Conservation (phyloP, 1,284 basidiomycete species). For the Trichosporon faecale region DNA sequence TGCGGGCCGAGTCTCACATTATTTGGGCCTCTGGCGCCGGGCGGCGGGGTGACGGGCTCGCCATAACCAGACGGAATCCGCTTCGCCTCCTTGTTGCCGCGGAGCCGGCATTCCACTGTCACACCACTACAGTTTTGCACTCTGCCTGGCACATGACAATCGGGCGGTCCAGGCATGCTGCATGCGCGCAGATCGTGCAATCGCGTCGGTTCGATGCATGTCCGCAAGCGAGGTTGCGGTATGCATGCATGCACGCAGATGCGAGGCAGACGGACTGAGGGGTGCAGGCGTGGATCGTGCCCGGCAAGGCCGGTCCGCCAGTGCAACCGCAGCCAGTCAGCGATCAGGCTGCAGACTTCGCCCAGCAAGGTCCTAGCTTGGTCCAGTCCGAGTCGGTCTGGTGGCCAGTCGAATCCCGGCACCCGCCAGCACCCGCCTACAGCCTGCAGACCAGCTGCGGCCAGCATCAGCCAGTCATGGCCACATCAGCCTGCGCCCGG, state of each 20-base stretch:
- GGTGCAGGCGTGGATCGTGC: not conserved
- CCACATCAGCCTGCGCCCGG: constrained; percentile 2
- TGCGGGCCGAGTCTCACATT: not conserved
- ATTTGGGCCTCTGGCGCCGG: not conserved
- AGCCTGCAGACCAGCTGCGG: not conserved
- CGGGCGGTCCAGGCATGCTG: not conserved
- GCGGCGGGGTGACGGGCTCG: not conserved
- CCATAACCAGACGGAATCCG: not conserved
- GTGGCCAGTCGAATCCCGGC: not conserved
- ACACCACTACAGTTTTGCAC: not conserved
- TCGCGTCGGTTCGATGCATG: not conserved
- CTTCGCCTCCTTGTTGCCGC: not conserved
- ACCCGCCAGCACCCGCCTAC: not conserved
- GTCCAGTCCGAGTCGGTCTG: constrained; percentile 3
- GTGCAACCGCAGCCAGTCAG: not conserved
- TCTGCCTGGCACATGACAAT: not conserved
- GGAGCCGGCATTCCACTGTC: not conserved
- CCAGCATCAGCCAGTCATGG: not conserved
- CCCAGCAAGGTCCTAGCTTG: not conserved
- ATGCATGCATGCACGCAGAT: not conserved
- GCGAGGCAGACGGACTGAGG: not conserved
- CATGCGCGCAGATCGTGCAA: not conserved
- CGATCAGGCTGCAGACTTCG: not conserved
- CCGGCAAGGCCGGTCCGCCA: not conserved
- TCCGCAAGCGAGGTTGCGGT: not conserved